These are phyloP conservation scores for Ascoidea rubescens DNA, from an alignment of 805 yeast species.

Conservation along the genomic window DNA sequence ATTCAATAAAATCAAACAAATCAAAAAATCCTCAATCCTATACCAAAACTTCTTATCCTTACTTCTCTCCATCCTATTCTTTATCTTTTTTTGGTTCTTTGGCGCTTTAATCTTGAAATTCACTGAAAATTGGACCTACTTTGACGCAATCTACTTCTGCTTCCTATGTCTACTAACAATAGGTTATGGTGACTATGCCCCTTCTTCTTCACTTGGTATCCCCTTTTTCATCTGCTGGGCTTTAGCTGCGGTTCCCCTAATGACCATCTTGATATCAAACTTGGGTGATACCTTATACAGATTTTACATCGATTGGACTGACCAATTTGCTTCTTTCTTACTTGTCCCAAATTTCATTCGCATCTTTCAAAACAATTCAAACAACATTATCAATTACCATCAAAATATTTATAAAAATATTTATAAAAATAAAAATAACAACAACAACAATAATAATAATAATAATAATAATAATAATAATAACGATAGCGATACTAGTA, in stretches of 20 bases:
- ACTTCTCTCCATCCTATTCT: slow-evolving; percentile 25
- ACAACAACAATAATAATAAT: no score
- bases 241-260: slow-evolving; percentile 68
- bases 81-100: slow-evolving; percentile 49
- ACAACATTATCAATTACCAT: not conserved
- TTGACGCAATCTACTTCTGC: slow-evolving; percentile 61
- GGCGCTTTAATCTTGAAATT: slow-evolving; percentile 56
- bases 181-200: slow-evolving; percentile 73
- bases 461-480: no score
- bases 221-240: slow-evolving; percentile 74
- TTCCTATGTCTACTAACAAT: slow-evolving; percentile 65
- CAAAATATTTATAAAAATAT: not conserved
- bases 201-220: slow-evolving; percentile 48
- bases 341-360: not conserved
- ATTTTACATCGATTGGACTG: slow-evolving; percentile 12
- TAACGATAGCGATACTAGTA: not conserved
- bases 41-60: slow-evolving; percentile 27
- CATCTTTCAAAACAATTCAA: not conserved
- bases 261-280: slow-evolving; percentile 68
- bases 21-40: slow-evolving; percentile 27
- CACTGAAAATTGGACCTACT: slow-evolving; percentile 59
- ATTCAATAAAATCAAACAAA: slow-evolving; percentile 40
- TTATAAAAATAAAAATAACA: not conserved
- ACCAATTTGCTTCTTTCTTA: slow-evolving; percentile 1
- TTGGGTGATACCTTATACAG: slow-evolving; percentile 47